A percentile compares a stretch with the other conserved stretches of the same genome.
phyloP scores from a whole-genome alignment of 2,329 filamentous ascomycete genomes.

The Bipolaris zeicola region DNA sequence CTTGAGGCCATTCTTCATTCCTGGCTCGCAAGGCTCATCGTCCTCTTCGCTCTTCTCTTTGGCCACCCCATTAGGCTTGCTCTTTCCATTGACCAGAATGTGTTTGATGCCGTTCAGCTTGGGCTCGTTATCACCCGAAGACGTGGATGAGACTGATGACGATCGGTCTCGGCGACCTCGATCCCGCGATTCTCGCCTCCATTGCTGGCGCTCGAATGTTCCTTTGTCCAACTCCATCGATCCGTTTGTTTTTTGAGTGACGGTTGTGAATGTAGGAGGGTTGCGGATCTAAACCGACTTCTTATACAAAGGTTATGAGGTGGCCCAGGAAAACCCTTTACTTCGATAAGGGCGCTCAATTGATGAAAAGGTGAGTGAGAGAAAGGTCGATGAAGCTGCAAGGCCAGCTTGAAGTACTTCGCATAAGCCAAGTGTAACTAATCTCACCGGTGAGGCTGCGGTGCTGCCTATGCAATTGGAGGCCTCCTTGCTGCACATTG shows the following conservation, averaged over 20 bases:
- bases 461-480: conserved; percentile 14
- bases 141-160: conserved; percentile 8
- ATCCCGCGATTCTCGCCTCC: neutral
- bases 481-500: conserved; percentile 8
- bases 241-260: too few relatives aligned
- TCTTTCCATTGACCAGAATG: conserved; percentile 19
- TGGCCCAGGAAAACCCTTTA: too few relatives aligned
- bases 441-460: conserved; percentile 8
- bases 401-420: neutral
- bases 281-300: too few relatives aligned
- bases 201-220: neutral
- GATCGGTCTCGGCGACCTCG: neutral
- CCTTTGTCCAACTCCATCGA: too few relatives aligned
- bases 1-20: conserved; percentile 52
- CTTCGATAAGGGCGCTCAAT: neutral
- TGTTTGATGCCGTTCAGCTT: conserved; percentile 20
- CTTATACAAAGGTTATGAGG: too few relatives aligned
- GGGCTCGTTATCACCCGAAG: conserved; percentile 7
- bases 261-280: neutral
- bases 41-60: conserved; percentile 14
- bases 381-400: neutral
- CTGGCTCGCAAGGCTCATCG: conserved; percentile 31
- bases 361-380: neutral
- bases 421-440: conserved; percentile 3
- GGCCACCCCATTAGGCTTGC: conserved; percentile 2